These are phyloP conservation scores for Helotiales sp. DNA, from an alignment of 2,329 filamentous ascomycete species.

Conservation along the genomic window DNA sequence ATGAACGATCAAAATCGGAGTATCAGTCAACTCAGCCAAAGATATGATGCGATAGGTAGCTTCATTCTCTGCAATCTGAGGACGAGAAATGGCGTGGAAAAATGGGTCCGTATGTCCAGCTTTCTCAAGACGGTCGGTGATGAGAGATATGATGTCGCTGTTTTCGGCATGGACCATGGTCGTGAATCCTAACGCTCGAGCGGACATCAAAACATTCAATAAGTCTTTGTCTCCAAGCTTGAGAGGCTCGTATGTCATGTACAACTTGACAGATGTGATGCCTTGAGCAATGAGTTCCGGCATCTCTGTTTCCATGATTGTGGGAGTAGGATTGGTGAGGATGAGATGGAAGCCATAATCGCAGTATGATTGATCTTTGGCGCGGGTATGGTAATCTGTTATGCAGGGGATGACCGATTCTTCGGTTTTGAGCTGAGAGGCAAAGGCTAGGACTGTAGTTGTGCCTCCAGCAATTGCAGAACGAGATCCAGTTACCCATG, in stretches of 20 bases:
- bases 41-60: constrained; percentile 51
- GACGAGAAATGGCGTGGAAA: constrained; percentile 47
- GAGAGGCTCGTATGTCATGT: constrained; percentile 53
- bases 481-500: constrained; percentile 45
- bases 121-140: constrained; percentile 42
- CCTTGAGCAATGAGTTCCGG: constrained; percentile 42
- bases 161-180: constrained; percentile 52
- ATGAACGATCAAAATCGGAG: constrained; percentile 54
- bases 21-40: constrained; percentile 48
- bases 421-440: constrained; percentile 49
- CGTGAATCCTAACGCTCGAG: constrained; percentile 45
- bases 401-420: constrained; percentile 47
- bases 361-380: constrained; percentile 48
- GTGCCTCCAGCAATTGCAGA: constrained; percentile 58
- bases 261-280: constrained; percentile 50
- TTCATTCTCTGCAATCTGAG: constrained; percentile 48
- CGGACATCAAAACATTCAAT: constrained; percentile 48
- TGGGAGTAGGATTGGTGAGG: constrained; percentile 44
- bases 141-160: constrained; percentile 45
- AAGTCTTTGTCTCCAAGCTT: constrained; percentile 51
- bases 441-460: constrained; percentile 59
- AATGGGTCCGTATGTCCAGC: constrained; percentile 41
- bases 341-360: constrained; percentile 59
- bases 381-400: constrained; percentile 46
- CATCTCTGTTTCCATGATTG: constrained; percentile 43